Base-by-base conservation (phyloP, 495 filamentous ascomycete species). In the Aspergillus biplanus region DNA sequence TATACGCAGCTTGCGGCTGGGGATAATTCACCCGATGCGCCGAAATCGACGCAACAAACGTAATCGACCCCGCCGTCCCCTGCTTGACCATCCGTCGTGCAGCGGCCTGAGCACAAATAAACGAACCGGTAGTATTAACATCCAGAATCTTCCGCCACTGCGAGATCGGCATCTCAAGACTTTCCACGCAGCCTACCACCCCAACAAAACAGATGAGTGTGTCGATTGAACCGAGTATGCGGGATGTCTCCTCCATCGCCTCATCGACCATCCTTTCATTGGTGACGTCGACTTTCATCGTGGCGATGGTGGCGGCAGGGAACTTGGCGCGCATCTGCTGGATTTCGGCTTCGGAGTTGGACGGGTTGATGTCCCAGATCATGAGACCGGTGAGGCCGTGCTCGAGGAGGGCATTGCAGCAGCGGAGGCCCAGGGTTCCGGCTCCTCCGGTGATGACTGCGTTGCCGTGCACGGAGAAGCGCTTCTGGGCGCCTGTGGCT, bases 191-290 rank as follows among this genome's bases (percentile, higher is more conserved):
- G 39, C 78, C 79, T n/a, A 90, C 89, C 11, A 90, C 81, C 35
- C 89, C 89, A 0, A 87, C 89, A 64, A 90, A 90, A 56, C 84
- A 86, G 62, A 84, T 76, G 7, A 90, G 73, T 60, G 86, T 83
- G 64, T 85, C 76, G 4, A 91, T 60, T 31, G 73, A 65, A 0
- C 87, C 86, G 1, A 90, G 69, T n/a, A 56, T 46, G 33, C 42
- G 13, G 5, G 69, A 77, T 13, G 74, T 67, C 15, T 70, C 65
- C 4, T 85, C 75, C 0, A 80, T 78, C 3, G 37, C 37, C 13
- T 66, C 60, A 2, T 73, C 62, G 6, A 91, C 71, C 2, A 73
- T 78, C 7, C 66, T 69, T 21, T 78, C 77, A 58, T 85, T 75
- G 1, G 86, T 87, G 31, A 91, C 82, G 62, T 91, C 80, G 37